Conservation (phyloP, 1,284 basidiomycete species). For the Sporisorium sorghi region DNA sequence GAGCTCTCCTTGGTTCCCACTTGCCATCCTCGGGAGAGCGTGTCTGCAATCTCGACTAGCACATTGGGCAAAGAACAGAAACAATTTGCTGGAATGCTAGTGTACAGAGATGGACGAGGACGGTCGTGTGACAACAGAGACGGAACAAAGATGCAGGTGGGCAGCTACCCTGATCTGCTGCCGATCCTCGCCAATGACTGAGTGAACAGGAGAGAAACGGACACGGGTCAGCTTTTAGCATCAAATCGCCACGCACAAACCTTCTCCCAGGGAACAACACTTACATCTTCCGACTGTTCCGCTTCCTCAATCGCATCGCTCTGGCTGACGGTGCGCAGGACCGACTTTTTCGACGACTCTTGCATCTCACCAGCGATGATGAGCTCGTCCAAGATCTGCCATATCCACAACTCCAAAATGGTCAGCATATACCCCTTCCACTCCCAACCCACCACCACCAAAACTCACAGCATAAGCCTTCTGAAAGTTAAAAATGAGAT, state of each 20-base stretch:
- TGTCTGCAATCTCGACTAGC: neutral
- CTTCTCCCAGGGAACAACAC: too few species aligned
- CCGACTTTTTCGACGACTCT: conserved; percentile 98
- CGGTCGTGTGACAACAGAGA: neutral
- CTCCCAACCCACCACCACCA: neutral
- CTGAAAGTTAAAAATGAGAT: conserved; percentile 70
- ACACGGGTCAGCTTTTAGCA: too few species aligned
- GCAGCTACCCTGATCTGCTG: conserved; percentile 51
- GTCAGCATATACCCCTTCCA: neutral
- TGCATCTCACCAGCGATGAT: conserved; percentile 98
- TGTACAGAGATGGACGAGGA: conserved; percentile 16
- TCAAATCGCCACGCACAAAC: too few species aligned
- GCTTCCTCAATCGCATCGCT: conserved; percentile 69
- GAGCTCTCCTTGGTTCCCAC: neutral
- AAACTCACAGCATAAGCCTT: conserved; percentile 64
- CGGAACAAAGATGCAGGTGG: neutral
- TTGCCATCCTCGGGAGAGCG: neutral
- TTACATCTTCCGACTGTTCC: conserved; percentile 69
- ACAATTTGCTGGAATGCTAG: conserved; percentile 7
- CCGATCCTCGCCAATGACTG: conserved; percentile 62
- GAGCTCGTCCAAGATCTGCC: conserved; percentile 83
- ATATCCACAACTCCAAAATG: too few species aligned
- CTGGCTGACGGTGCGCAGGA: conserved; percentile 81
- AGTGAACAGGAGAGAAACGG: too few species aligned
- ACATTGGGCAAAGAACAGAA: neutral